Evolutionary conservation across 2,329 filamentous ascomycete species (phyloP).

Genomic region (Lecanosticta acicola): DNA sequence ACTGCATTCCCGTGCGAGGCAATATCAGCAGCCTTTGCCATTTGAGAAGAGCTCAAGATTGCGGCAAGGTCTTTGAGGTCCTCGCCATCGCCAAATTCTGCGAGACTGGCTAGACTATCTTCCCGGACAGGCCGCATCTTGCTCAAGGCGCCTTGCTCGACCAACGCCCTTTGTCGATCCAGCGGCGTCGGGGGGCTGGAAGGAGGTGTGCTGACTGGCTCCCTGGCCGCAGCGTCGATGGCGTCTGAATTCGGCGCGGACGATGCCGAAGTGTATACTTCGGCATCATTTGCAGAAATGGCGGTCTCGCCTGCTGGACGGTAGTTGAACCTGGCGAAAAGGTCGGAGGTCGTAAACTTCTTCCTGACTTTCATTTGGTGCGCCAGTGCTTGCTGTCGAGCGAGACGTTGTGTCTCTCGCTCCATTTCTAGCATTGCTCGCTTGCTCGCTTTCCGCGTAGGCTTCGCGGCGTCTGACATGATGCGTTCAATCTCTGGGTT

Average conservation of each 20-base stretch:
- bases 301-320: constrained; percentile 6
- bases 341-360: constrained; percentile 75
- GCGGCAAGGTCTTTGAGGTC: constrained; percentile 18
- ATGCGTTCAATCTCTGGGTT: constrained; percentile 27
- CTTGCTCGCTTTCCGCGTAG: constrained; percentile 82
- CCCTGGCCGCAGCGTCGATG: constrained; percentile 16
- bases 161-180: constrained; percentile 32
- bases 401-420: constrained; percentile 86
- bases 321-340: constrained; percentile 79
- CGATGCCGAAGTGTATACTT: constrained; percentile 19
- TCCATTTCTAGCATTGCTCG: constrained; percentile 94
- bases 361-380: constrained; percentile 85
- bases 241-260: constrained; percentile 30
- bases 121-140: constrained; percentile 29
- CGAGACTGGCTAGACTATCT: constrained; percentile 24
- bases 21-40: background rate
- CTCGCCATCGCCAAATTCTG: constrained; percentile 12
- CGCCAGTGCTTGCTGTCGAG: constrained; percentile 80
- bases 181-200: constrained; percentile 40
- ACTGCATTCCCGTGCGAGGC: background rate
- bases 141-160: constrained; percentile 30
- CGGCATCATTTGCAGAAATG: constrained; percentile 5
- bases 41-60: background rate
- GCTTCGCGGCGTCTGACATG: constrained; percentile 47
- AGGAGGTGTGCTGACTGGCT: constrained; percentile 36